Conservation (phyloP, 306 rosid genomes). For the Elaeagnus macrophylla region DNA sequence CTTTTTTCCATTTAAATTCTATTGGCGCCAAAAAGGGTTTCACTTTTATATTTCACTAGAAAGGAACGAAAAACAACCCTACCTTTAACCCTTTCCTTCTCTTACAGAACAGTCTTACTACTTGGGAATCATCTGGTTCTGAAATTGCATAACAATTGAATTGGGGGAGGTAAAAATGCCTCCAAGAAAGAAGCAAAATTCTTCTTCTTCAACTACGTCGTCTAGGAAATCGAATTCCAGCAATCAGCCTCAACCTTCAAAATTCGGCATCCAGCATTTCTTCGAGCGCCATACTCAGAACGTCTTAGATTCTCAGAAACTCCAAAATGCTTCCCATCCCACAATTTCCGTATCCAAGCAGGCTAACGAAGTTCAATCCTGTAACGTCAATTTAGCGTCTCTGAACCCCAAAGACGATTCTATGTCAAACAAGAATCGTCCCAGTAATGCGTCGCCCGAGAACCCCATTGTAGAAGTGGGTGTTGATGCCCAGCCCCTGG, state of each 20-base stretch:
- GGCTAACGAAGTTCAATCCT: conserved; percentile 6
- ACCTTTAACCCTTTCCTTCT: not conserved
- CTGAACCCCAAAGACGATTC: not conserved
- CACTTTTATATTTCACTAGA: too few relatives aligned
- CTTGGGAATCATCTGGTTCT: not conserved
- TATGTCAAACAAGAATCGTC: not conserved
- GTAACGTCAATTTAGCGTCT: not conserved
- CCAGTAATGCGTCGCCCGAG: conserved; percentile 18
- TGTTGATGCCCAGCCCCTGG: conserved; percentile 10
- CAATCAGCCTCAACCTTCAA: conserved; percentile 46
- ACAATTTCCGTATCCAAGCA: conserved; percentile 9
- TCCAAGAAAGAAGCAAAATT: conserved; percentile 54
- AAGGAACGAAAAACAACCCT: too few relatives aligned
- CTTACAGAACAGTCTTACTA: not conserved
- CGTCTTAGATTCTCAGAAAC: conserved; percentile 44
- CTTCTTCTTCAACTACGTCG: conserved; percentile 24
- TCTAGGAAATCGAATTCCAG: conserved; percentile 36
- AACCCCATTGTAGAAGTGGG: conserved; percentile 5
- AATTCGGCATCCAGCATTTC: conserved; percentile 83
- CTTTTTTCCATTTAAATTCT: too few relatives aligned
- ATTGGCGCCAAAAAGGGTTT: too few relatives aligned
- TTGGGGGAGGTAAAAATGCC: conserved; percentile 32
- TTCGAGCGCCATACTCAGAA: conserved; percentile 72
- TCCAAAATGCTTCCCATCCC: conserved; percentile 2
- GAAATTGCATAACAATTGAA: not conserved